These are phyloP conservation scores for Phytophthora ohioensis DNA, from an alignment of 352 stramenopile species.

Conservation along the genomic window DNA sequence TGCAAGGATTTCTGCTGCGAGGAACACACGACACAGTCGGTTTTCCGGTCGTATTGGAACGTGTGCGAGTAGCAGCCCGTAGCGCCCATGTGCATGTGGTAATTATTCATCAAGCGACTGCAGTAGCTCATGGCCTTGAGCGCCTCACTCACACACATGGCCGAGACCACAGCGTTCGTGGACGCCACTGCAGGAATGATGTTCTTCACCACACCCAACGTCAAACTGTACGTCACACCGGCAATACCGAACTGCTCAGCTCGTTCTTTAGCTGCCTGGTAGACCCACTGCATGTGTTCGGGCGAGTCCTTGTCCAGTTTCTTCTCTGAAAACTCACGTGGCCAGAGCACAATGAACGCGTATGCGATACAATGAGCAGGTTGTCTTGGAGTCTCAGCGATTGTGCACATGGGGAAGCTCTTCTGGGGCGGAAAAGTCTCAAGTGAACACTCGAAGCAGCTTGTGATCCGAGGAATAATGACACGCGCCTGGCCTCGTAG, in stretches of 20 bases:
- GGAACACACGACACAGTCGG: conserved; percentile 88
- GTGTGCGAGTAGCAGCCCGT: conserved; percentile 96
- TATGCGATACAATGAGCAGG: conserved; percentile 99
- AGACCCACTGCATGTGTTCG: conserved; percentile 98
- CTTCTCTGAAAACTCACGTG: conserved; percentile 93
- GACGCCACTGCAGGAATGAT: conserved; percentile 98
- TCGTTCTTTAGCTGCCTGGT: conserved; percentile 90
- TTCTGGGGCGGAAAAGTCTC: conserved; percentile 97
- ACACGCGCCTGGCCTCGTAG: conserved; percentile 98
- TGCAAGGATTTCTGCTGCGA: conserved; percentile 70
- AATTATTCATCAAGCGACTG: conserved; percentile 97
- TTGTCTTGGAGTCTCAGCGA: conserved; percentile 95
- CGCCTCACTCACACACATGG: conserved; percentile 97
- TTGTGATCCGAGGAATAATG: conserved; percentile 97
- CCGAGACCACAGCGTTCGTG: conserved; percentile 97
- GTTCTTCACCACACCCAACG: conserved; percentile 98
- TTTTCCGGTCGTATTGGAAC: conserved; percentile 96
- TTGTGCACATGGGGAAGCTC: conserved; percentile 98
- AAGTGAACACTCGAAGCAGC: conserved; percentile 99
- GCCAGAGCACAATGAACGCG: conserved; percentile 96
- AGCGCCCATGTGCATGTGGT: conserved; percentile 98
- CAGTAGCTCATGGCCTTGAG: conserved; percentile 97
- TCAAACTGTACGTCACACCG: conserved; percentile 97
- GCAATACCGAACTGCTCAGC: conserved; percentile 95
- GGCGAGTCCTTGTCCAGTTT: conserved; percentile 97